phyloP scores from a whole-genome alignment of 352 stramenopile genomes.

The Pythium aquatile region DNA sequence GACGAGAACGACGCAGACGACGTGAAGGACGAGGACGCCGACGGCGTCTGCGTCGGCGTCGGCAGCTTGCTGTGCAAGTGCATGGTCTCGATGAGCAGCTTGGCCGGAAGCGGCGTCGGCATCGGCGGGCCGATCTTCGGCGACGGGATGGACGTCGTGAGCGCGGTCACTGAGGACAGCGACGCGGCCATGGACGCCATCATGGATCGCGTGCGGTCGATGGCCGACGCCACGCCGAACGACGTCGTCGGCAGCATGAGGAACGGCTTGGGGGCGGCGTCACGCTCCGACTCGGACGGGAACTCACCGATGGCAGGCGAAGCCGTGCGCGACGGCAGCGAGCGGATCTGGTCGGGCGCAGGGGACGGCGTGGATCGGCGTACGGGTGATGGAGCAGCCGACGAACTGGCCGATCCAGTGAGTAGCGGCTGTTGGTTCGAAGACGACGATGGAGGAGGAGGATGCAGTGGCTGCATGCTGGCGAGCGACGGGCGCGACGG shows the following conservation, averaged over 20 bases:
- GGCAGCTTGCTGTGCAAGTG: conserved; percentile 26
- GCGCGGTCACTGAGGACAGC: conserved; percentile 13
- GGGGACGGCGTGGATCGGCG: conserved; percentile 9
- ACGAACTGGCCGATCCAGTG: conserved; percentile 17
- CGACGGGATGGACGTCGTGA: conserved; percentile 16
- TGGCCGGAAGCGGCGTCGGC: conserved; percentile 23
- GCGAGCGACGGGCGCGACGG: conserved; percentile 20
- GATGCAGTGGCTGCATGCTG: conserved; percentile 10
- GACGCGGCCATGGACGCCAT: conserved; percentile 2
- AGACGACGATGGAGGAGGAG: conserved; percentile 5
- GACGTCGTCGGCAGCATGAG: conserved; percentile 10
- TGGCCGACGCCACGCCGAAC: conserved; percentile 14
- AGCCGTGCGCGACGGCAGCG: conserved; percentile 7
- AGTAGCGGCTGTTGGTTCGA: not conserved
- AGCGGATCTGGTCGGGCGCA: not conserved
- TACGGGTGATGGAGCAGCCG: conserved; percentile 15
- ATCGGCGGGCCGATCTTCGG: conserved; percentile 19
- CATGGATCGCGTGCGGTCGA: conserved; percentile 1
- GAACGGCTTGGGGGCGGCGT: conserved; percentile 10
- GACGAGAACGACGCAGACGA: conserved; percentile 1
- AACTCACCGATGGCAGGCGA: conserved; percentile 12
- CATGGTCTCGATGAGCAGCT: conserved; percentile 29
- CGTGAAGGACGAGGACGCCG: conserved; percentile 1
- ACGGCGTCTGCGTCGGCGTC: conserved; percentile 20
- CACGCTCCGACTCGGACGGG: conserved; percentile 1